A percentile compares a stretch with the other conserved stretches of the same genome.
These are phyloP conservation scores for Saccharomyces kudriavzevii DNA, from an alignment of 805 yeast genomes.

Conservation along the genomic window DNA sequence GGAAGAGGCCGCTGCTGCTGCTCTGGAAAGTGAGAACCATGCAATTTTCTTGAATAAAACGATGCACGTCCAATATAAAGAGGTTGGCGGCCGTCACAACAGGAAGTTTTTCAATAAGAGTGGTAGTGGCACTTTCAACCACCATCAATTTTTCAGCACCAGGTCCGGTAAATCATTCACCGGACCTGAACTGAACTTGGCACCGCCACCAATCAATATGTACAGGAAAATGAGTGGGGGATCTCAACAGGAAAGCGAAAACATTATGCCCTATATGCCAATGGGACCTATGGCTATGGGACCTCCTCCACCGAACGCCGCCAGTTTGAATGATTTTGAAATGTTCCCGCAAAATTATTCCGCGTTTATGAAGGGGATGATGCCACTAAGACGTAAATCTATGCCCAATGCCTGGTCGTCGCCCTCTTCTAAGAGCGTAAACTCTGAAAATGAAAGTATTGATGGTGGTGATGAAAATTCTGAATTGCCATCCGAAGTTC, in stretches of 20 bases:
- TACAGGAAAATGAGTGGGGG: slow-evolving; percentile 34
- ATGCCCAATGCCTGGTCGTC: slow-evolving; percentile 14
- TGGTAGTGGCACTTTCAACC: slow-evolving; percentile 11
- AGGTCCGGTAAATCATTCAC: slow-evolving; percentile 8
- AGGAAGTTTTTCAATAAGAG: slow-evolving; percentile 20
- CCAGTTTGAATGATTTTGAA: slow-evolving; percentile 9
- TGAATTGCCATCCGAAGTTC: slow-evolving; percentile 18
- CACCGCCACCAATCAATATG: slow-evolving; percentile 76
- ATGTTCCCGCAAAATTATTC: slow-evolving; percentile 10
- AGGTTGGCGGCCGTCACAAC: slow-evolving; percentile 32
- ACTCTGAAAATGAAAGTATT: slow-evolving; percentile 5
- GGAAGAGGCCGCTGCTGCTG: slow-evolving; percentile 74
- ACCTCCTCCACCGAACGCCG: slow-evolving; percentile 5
- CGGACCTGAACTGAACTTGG: slow-evolving; percentile 43
- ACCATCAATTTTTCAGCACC: slow-evolving; percentile 11
- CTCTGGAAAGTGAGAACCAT: slow-evolving; percentile 80
- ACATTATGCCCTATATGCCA: slow-evolving; percentile 6
- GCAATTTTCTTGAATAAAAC: slow-evolving; percentile 63
- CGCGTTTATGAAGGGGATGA: slow-evolving; percentile 11
- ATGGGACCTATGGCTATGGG: slow-evolving; percentile 7
- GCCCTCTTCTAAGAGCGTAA: slow-evolving; percentile 10
- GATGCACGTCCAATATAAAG: slow-evolving; percentile 80
- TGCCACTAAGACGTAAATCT: slow-evolving; percentile 17
- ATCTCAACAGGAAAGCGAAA: slow-evolving; percentile 2
- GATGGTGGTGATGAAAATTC: slow-evolving; percentile 12